Evolutionary conservation across 1,284 basidiomycete species (phyloP).

Genomic region (Rhodotorula mucilaginosa): DNA sequence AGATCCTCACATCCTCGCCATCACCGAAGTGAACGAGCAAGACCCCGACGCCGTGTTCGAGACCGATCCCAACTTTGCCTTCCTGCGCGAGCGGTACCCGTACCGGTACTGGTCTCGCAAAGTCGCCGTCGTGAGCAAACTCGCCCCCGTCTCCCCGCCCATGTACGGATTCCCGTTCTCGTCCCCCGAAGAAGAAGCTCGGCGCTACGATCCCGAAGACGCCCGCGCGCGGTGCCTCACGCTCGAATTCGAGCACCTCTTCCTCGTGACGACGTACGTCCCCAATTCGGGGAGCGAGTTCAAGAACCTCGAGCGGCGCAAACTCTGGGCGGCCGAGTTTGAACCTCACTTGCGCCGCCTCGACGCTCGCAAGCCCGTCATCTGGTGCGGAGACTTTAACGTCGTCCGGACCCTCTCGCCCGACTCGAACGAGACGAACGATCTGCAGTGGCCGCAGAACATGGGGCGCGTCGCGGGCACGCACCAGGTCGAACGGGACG

Average conservation of each 20-base stretch:
- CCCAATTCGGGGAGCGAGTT: slow-evolving; percentile 70
- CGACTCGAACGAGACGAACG: slow-evolving; percentile 44
- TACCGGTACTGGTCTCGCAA: slow-evolving; percentile 75
- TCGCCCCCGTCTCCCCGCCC: slow-evolving; percentile 62
- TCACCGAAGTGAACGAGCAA: slow-evolving; percentile 59
- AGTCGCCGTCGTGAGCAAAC: slow-evolving; percentile 74
- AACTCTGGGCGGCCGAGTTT: slow-evolving; percentile 72
- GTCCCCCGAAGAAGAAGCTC: slow-evolving; percentile 3
- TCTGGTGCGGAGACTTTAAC: slow-evolving; percentile 60
- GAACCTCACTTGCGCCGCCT: slow-evolving; percentile 67
- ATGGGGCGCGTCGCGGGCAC: slow-evolving; percentile 19
- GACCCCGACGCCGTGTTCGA: slow-evolving; percentile 59
- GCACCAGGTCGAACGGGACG: slow-evolving; percentile 41
- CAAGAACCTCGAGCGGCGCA: slow-evolving; percentile 64
- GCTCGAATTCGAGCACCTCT: slow-evolving; percentile 69
- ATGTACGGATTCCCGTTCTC: slow-evolving; percentile 70
- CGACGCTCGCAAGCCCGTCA: slow-evolving; percentile 73
- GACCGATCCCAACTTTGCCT: slow-evolving; percentile 20
- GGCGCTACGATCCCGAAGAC: slow-evolving; percentile 16
- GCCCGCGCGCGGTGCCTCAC: slow-evolving; percentile 57
- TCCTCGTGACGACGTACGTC: slow-evolving; percentile 72
- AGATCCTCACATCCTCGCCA: slow-evolving; percentile 70
- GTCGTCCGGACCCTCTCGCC: slow-evolving; percentile 20
- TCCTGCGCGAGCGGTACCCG: slow-evolving; percentile 35
- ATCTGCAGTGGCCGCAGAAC: slow-evolving; percentile 30